Evolutionary conservation across 176 grass and related monocot genomes (phyloP).

Genomic region (Cenchrus fungigraminus): DNA sequence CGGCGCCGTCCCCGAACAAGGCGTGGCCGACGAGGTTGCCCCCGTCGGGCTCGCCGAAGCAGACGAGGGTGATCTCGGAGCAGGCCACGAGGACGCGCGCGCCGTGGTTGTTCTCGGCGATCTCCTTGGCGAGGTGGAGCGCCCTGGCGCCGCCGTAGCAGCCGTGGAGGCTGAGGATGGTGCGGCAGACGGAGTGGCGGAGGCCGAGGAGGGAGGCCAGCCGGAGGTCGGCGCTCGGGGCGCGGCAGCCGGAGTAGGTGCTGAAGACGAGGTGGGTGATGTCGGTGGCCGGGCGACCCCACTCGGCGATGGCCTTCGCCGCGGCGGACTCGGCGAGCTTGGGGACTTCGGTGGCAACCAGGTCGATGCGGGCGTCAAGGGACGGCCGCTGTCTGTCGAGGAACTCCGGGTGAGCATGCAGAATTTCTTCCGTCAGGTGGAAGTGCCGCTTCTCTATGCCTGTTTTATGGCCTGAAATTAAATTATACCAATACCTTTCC

Average conservation of each 20-base stretch:
- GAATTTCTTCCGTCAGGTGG: background rate
- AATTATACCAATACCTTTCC: too few species aligned
- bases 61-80: background rate
- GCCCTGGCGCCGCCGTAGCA: background rate
- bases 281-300: background rate
- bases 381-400: background rate
- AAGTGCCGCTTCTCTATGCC: background rate
- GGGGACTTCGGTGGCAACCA: background rate
- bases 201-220: too few species aligned
- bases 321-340: background rate
- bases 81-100: too few species aligned
- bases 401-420: background rate
- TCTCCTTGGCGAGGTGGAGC: background rate
- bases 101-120: too few species aligned
- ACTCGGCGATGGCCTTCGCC: slow-evolving; percentile 1
- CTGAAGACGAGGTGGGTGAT: too few species aligned
- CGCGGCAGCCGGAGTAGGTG: too few species aligned
- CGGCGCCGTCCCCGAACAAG: too few species aligned
- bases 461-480: background rate
- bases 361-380: background rate
- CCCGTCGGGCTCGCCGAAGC: background rate
- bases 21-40: background rate
- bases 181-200: too few species aligned
- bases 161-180: too few species aligned
- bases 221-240: too few species aligned